Percentiles rank a stretch among this genome's conserved stretches.
phyloP scores from a whole-genome alignment of 1,139 yeast genomes.

The Zygotorulaspora mrakii region DNA sequence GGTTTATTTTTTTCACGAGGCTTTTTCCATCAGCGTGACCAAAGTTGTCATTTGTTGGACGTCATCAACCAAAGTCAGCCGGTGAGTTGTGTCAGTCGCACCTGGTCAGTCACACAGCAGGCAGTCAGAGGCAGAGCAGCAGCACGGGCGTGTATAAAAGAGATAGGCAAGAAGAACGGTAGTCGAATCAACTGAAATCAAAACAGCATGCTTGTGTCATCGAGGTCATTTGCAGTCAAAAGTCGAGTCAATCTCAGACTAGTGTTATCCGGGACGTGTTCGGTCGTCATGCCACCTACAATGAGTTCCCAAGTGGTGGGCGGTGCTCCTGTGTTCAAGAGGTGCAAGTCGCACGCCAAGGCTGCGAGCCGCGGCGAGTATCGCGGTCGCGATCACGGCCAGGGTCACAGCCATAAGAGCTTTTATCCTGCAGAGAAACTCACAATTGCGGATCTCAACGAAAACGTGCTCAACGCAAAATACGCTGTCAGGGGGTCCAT shows the following conservation, averaged over 20 bases:
- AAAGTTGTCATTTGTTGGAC: slow-evolving; percentile 1
- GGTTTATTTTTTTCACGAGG: neutral
- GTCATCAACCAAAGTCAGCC: slow-evolving; percentile 1
- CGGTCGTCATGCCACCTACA: slow-evolving; percentile 3
- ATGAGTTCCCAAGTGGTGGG: neutral
- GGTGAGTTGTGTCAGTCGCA: no score
- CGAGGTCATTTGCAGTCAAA: slow-evolving; percentile 2
- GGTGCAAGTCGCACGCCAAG: slow-evolving; percentile 6
- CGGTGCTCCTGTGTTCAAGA: slow-evolving; percentile 1
- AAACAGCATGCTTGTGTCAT: neutral
- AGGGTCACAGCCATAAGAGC: slow-evolving; percentile 10
- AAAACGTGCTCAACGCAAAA: slow-evolving; percentile 73
- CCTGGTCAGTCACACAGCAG: no score
- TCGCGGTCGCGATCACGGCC: slow-evolving; percentile 7
- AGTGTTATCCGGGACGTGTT: neutral
- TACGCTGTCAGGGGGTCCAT: slow-evolving; percentile 94
- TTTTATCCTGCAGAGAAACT: slow-evolving; percentile 37
- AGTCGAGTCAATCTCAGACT: neutral
- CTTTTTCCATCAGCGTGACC: slow-evolving; percentile 1
- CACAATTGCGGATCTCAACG: slow-evolving; percentile 56
- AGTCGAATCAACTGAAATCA: neutral
- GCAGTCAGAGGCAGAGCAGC: no score
- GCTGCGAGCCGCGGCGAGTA: slow-evolving; percentile 9
- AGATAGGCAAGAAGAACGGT: neutral
- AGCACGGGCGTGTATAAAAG: no score